Evolutionary conservation across 2,329 filamentous ascomycete species (phyloP).

Genomic region (Dothideomycetes sp.): DNA sequence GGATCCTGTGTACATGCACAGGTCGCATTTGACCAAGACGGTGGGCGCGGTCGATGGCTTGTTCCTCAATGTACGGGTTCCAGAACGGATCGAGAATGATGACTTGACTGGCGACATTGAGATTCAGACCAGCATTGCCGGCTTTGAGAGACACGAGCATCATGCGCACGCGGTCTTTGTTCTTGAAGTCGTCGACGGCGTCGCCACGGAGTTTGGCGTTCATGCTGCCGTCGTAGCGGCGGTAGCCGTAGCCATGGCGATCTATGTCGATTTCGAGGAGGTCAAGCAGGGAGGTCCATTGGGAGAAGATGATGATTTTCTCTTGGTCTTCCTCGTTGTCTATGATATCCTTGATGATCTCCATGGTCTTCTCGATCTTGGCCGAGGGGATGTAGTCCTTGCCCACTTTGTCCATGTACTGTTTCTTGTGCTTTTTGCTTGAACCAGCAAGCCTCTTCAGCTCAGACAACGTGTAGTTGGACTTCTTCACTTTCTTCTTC

Average conservation of each 20-base stretch:
- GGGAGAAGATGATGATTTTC: conserved; percentile 74
- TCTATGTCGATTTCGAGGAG: conserved; percentile 62
- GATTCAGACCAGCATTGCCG: conserved; percentile 76
- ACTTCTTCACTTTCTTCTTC: conserved; percentile 26
- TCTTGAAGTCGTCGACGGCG: conserved; percentile 57
- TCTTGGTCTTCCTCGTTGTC: conserved; percentile 41
- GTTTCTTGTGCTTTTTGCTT: conserved; percentile 53
- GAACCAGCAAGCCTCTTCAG: conserved; percentile 57
- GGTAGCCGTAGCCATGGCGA: conserved; percentile 45
- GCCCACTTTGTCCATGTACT: conserved; percentile 58
- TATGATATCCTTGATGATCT: conserved; percentile 31
- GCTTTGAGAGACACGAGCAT: conserved; percentile 73
- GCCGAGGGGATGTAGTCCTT: conserved; percentile 63
- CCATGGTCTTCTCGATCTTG: conserved; percentile 60
- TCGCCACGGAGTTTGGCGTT: conserved; percentile 52
- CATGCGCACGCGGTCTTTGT: conserved; percentile 43
- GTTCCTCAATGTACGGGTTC: conserved; percentile 89
- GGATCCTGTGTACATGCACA: conserved; percentile 70
- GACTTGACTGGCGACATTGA: conserved; percentile 71
- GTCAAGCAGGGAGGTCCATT: conserved; percentile 71
- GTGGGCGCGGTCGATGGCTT: conserved; percentile 82
- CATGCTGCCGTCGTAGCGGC: conserved; percentile 72
- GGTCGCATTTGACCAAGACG: conserved; percentile 68
- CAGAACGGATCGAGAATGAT: conserved; percentile 90
- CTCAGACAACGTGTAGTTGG: conserved; percentile 44